Percentiles rank a stretch among this genome's conserved stretches.
Evolutionary conservation across 257 asterid species (phyloP).

Genomic region (Rhazya stricta): DNA sequence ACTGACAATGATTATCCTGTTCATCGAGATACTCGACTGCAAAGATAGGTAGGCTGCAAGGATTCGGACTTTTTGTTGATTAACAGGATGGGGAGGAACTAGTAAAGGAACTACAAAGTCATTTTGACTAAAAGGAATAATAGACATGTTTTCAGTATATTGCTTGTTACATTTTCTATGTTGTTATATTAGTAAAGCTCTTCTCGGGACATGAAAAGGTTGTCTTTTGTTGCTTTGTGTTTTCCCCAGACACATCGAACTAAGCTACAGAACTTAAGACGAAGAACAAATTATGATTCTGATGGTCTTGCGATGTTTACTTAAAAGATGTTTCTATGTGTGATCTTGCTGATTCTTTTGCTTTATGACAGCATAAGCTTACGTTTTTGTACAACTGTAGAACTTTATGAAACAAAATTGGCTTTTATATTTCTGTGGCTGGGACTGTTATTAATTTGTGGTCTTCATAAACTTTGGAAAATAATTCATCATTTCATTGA

Average conservation of each 20-base stretch:
- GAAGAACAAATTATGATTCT: background rate
- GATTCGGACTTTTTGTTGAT: background rate
- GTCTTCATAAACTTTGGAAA: slow-evolving; percentile 3
- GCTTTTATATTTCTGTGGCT: background rate
- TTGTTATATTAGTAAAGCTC: background rate
- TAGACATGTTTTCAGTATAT: background rate
- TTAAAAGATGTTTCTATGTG: background rate
- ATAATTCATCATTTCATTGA: background rate
- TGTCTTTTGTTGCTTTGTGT: background rate
- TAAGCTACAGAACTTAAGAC: background rate
- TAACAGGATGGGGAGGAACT: background rate
- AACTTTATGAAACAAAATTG: background rate
- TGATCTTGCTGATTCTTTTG: background rate
- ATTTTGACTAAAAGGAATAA: background rate
- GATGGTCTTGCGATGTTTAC: background rate
- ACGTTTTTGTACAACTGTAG: background rate
- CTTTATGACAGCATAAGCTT: background rate
- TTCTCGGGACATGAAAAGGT: background rate
- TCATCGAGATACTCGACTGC: background rate
- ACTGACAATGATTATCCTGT: background rate
- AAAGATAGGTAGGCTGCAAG: background rate
- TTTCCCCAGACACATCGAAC: background rate
- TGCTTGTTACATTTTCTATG: background rate
- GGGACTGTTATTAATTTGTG: background rate
- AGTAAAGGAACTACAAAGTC: background rate